Evolutionary conservation across 2,329 filamentous ascomycete genomes (phyloP).

Genomic region (Colletotrichum salicis): DNA sequence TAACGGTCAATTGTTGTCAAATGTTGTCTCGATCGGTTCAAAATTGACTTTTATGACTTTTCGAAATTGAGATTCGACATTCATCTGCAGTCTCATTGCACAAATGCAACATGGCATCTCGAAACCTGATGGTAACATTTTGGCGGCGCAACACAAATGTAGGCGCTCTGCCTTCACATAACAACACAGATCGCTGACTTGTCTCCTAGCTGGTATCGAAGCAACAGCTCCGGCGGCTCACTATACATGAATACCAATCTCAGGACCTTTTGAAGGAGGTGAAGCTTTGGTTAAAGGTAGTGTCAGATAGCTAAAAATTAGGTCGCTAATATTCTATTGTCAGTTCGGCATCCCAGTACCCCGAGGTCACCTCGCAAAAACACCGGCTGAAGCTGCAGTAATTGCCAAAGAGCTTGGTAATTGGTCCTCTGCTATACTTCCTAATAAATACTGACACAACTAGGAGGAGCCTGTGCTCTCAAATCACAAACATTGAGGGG

Average conservation of each 20-base stretch:
- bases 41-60: neutral
- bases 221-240: constrained; percentile 9
- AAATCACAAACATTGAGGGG: constrained; percentile 42
- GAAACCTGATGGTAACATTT: neutral
- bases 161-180: neutral
- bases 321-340: neutral
- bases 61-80: neutral
- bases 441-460: neutral
- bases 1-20: neutral
- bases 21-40: neutral
- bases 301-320: no score
- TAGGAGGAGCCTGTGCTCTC: constrained; percentile 40
- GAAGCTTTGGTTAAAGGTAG: neutral
- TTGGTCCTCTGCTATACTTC: neutral
- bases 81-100: neutral
- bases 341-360: constrained; percentile 43
- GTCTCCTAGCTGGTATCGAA: neutral
- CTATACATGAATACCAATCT: constrained; percentile 3
- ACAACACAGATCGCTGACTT: neutral
- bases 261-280: constrained; percentile 16
- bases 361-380: constrained; percentile 38
- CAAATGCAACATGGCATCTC: neutral
- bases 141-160: neutral
- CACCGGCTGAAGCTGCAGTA: constrained; percentile 37
- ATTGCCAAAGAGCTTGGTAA: constrained; percentile 41